Evolutionary conservation across 768 basidiomycete genomes (phyloP).

Genomic region (Cubamyces lactineus): DNA sequence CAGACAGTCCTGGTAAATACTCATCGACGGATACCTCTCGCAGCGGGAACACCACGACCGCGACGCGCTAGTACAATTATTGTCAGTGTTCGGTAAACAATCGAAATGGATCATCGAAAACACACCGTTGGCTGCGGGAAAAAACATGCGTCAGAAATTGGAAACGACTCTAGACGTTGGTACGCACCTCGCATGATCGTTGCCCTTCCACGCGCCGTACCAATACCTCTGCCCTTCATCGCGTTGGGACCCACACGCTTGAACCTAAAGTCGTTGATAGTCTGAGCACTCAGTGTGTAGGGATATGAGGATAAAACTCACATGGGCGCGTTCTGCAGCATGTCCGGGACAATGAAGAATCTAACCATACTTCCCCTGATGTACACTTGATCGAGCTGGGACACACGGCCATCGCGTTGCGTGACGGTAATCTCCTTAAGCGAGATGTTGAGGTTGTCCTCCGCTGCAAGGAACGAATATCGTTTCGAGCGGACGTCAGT

Average conservation of each 20-base stretch:
- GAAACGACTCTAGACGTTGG: constrained; percentile 10
- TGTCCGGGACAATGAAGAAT: constrained; percentile 99
- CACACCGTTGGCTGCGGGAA: constrained; percentile 73
- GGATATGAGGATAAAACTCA: constrained; percentile 45
- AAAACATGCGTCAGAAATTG: constrained; percentile 22
- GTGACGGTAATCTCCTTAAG: constrained; percentile 97
- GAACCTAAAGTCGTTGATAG: constrained; percentile 67
- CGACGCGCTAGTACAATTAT: constrained; percentile 65
- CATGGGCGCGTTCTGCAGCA: constrained; percentile 99
- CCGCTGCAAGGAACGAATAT: constrained; percentile 61
- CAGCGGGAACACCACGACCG: constrained; percentile 78
- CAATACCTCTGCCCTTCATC: constrained; percentile 98
- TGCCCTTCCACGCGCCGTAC: constrained; percentile 97
- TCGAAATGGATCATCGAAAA: neutral
- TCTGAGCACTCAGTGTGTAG: constrained; percentile 2
- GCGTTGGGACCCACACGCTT: constrained; percentile 98
- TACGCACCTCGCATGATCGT: constrained; percentile 95
- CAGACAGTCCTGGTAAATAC: constrained; percentile 17
- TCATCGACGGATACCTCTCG: constrained; percentile 83
- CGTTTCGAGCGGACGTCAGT: constrained; percentile 1
- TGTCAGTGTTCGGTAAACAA: constrained; percentile 7
- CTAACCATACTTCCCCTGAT: constrained; percentile 98
- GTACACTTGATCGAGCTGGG: constrained; percentile 98
- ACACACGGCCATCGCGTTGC: constrained; percentile 96
- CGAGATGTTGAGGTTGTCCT: constrained; percentile 97